Percentiles rank a stretch among this genome's conserved stretches.
Conservation (phyloP, 352 stramenopile species). For the Pythium insidiosum region DNA sequence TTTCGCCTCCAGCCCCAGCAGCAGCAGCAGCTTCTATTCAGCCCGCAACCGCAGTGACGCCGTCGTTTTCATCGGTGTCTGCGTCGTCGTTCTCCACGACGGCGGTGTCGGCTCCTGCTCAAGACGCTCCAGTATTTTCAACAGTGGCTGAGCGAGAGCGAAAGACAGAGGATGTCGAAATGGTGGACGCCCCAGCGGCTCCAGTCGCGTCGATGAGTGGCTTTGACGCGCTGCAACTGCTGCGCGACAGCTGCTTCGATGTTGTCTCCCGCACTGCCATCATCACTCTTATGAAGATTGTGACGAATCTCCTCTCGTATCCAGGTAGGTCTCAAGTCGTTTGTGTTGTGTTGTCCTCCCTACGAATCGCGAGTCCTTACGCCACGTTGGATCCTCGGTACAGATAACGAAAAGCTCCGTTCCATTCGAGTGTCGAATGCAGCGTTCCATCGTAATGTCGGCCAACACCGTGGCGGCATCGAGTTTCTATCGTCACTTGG, state of each 20-base stretch:
- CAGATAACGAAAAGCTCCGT: conserved; percentile 78
- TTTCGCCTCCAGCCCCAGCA: too few species aligned
- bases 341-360: not conserved
- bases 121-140: too few species aligned
- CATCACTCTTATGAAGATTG: conserved; percentile 78
- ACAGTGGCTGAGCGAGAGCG: not conserved
- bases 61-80: too few species aligned
- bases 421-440: conserved; percentile 76
- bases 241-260: conserved; percentile 76
- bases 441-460: conserved; percentile 64
- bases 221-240: conserved; percentile 57
- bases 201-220: conserved; percentile 20
- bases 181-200: conserved; percentile 9
- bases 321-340: conserved; percentile 31
- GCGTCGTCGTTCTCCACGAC: too few species aligned
- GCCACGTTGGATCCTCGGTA: conserved; percentile 35
- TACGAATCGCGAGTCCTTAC: conserved; percentile 72
- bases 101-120: too few species aligned
- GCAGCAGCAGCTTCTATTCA: too few species aligned
- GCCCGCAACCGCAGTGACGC: too few species aligned
- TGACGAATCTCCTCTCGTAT: conserved; percentile 77
- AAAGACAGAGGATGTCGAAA: conserved; percentile 34
- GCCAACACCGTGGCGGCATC: conserved; percentile 52
- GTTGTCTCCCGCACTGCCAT: conserved; percentile 48
- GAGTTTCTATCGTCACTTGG: conserved; percentile 65